Evolutionary conservation across 352 stramenopile genomes (phyloP).

Genomic region (Thalassiosira sp.): DNA sequence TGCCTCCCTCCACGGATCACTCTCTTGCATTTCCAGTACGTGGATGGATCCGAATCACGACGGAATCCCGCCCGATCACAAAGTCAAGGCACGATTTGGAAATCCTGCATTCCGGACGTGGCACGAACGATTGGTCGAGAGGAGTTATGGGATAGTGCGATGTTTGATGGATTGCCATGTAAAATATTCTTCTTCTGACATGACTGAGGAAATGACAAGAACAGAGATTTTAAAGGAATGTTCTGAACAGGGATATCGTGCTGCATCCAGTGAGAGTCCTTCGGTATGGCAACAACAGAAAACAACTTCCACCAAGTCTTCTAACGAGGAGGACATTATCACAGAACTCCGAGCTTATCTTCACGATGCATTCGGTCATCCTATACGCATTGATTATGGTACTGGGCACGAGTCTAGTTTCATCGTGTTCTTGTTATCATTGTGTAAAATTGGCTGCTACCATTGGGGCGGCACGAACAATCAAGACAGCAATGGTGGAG

Average conservation of each 20-base stretch:
- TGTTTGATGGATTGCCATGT: conserved; percentile 56
- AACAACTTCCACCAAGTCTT: neutral
- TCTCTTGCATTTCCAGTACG: conserved; percentile 53
- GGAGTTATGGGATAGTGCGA: conserved; percentile 53
- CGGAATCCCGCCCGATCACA: conserved; percentile 63
- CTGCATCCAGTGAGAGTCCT: conserved; percentile 35
- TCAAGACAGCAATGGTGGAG: neutral
- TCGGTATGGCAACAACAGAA: neutral
- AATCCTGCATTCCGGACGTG: conserved; percentile 71
- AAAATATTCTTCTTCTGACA: conserved; percentile 15
- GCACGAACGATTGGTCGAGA: conserved; percentile 57
- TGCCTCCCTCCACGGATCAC: conserved; percentile 70
- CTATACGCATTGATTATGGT: conserved; percentile 96
- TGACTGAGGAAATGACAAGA: conserved; percentile 1
- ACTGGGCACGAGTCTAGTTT: conserved; percentile 98
- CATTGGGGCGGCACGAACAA: conserved; percentile 8
- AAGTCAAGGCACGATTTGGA: conserved; percentile 66
- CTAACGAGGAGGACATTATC: conserved; percentile 67
- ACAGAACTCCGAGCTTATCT: conserved; percentile 94
- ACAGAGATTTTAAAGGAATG: conserved; percentile 42
- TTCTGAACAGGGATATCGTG: conserved; percentile 54
- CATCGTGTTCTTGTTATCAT: conserved; percentile 88
- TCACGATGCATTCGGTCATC: conserved; percentile 95
- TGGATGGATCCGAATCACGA: conserved; percentile 59
- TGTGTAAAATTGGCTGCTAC: conserved; percentile 90